phyloP scores from a whole-genome alignment of 2,329 filamentous ascomycete genomes.

The Apiospora kogelbergensis region DNA sequence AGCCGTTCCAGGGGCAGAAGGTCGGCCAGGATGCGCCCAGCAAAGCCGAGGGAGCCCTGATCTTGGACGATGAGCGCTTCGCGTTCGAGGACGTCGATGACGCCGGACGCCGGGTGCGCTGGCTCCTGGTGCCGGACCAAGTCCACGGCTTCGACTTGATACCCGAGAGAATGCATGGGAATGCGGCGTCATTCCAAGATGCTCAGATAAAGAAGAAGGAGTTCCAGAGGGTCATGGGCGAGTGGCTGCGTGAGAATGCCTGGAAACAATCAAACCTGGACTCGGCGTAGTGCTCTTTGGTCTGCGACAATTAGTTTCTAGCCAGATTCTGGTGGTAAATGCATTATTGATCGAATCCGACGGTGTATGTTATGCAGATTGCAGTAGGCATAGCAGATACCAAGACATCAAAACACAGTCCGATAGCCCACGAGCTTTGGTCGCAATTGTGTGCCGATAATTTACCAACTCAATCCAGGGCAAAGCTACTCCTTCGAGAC shows the following conservation, averaged over 20 bases:
- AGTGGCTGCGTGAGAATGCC: slow-evolving; percentile 30
- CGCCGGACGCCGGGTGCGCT: slow-evolving; percentile 32
- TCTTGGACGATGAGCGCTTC: slow-evolving; percentile 35
- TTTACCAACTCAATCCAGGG: neutral
- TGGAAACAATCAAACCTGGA: slow-evolving; percentile 23
- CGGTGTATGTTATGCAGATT: neutral
- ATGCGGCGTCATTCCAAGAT: slow-evolving; percentile 30
- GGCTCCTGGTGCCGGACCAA: slow-evolving; percentile 43
- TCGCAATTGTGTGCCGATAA: neutral
- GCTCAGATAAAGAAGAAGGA: slow-evolving; percentile 30
- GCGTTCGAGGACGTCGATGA: slow-evolving; percentile 32
- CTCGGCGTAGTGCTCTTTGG: slow-evolving; percentile 15
- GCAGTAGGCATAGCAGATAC: neutral
- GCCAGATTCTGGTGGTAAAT: neutral
- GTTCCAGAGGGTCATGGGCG: slow-evolving; percentile 28
- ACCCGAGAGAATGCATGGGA: slow-evolving; percentile 26
- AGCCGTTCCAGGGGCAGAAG: slow-evolving; percentile 25
- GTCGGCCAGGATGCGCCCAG: slow-evolving; percentile 28
- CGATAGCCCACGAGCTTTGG: neutral
- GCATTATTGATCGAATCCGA: neutral
- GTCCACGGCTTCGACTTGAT: slow-evolving; percentile 41
- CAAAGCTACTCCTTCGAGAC: neutral
- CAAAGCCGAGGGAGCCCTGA: slow-evolving; percentile 19
- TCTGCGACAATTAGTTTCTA: slow-evolving; percentile 8
- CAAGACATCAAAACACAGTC: neutral